phyloP scores from a whole-genome alignment of 2,329 filamentous ascomycete genomes.

The Chalara sp. region DNA sequence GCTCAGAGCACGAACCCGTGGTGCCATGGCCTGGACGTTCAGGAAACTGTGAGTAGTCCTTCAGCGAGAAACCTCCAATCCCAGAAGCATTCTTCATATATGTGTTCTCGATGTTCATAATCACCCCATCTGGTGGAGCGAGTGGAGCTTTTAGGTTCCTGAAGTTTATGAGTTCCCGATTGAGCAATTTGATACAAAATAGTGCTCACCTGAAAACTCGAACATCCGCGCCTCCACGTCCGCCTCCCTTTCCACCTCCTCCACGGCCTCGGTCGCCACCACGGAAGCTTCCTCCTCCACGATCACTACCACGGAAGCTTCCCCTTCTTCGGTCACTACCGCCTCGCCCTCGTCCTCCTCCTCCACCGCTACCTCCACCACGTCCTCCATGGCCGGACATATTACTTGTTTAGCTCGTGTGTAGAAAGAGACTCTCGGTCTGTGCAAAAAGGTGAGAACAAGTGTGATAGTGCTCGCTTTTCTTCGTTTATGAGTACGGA shows the following conservation, averaged over 20 bases:
- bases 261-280: conserved; percentile 26
- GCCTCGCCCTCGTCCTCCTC: not conserved
- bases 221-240: conserved; percentile 18
- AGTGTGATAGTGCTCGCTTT: too few relatives aligned
- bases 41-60: conserved; percentile 13
- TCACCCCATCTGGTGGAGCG: conserved; percentile 15
- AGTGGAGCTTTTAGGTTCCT: conserved; percentile 18
- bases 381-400: too few relatives aligned
- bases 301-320: conserved; percentile 3
- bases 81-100: conserved; percentile 20
- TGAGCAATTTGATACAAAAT: conserved; percentile 1
- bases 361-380: not conserved
- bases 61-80: conserved; percentile 11
- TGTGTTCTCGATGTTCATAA: conserved; percentile 24
- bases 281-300: too few relatives aligned
- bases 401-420: too few relatives aligned
- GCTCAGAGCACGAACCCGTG: too few relatives aligned
- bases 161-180: not conserved
- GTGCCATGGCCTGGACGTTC: conserved; percentile 25
- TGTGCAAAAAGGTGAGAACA: too few relatives aligned
- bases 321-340: not conserved
- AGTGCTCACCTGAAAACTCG: conserved; percentile 20
- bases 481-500: too few relatives aligned
- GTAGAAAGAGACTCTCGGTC: too few relatives aligned
- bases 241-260: conserved; percentile 21